Evolutionary conservation across 768 basidiomycete species (phyloP).

Genomic region (Lanmaoa pseudosensibilis): DNA sequence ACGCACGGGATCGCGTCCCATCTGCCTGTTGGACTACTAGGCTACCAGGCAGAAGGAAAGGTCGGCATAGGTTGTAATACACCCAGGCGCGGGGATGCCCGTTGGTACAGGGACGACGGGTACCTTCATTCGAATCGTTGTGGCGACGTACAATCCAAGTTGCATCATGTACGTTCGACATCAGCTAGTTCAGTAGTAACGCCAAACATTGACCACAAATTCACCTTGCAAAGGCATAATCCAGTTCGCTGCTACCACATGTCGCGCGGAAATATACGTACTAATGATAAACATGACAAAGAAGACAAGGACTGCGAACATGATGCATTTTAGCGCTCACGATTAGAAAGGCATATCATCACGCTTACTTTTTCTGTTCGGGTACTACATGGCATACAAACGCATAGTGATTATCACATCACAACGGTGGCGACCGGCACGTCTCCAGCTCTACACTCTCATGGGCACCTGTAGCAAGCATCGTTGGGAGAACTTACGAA

Average conservation of each 20-base stretch:
- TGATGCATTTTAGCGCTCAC: not conserved
- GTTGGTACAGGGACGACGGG: too few relatives aligned
- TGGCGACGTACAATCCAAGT: too few relatives aligned
- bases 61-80: too few relatives aligned
- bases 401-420: not conserved
- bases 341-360: not conserved
- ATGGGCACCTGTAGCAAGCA: not conserved
- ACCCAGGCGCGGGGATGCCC: too few relatives aligned
- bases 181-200: too few relatives aligned
- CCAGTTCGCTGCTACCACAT: not conserved
- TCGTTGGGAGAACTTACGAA: not conserved
- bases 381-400: not conserved
- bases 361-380: not conserved
- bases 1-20: not conserved
- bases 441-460: not conserved
- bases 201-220: too few relatives aligned
- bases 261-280: not conserved
- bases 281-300: not conserved
- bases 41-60: not conserved
- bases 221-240: too few relatives aligned
- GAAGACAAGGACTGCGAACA: not conserved
- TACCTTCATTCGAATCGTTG: too few relatives aligned
- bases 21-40: not conserved
- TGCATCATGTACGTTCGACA: too few relatives aligned
- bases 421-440: not conserved